Evolutionary conservation across 2,329 filamentous ascomycete genomes (phyloP).

Genomic region (Stagonosporopsis rhizophila): DNA sequence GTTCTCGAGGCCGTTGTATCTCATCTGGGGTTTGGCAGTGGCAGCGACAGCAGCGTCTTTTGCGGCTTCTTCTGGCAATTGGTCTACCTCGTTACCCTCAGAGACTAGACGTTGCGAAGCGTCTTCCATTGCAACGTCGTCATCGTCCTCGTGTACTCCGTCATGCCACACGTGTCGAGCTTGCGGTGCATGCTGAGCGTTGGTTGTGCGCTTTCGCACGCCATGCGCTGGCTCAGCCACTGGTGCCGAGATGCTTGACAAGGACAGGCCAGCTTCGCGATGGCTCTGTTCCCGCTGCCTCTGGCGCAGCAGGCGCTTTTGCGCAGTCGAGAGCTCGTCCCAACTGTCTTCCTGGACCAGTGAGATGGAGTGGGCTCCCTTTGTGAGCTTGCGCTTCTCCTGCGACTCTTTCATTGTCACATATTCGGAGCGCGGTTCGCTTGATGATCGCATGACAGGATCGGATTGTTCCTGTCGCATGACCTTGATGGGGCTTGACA

Average conservation of each 20-base stretch:
- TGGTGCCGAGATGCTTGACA: constrained; percentile 41
- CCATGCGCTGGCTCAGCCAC: not conserved
- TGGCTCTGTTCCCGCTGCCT: constrained; percentile 33
- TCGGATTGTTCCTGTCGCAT: constrained; percentile 29
- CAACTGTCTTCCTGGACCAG: constrained; percentile 39
- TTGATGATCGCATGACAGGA: constrained; percentile 39
- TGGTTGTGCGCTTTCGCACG: not conserved
- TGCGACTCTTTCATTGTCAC: constrained; percentile 56
- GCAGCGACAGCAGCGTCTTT: constrained; percentile 27
- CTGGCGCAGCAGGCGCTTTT: constrained; percentile 29
- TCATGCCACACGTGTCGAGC: constrained; percentile 10
- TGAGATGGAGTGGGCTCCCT: constrained; percentile 20
- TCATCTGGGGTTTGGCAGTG: constrained; percentile 22
- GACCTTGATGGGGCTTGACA: constrained; percentile 51
- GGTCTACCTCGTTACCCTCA: constrained; percentile 27
- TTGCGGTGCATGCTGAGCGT: not conserved
- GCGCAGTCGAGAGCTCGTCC: constrained; percentile 32
- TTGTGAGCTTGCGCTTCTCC: constrained; percentile 43
- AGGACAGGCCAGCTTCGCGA: constrained; percentile 29
- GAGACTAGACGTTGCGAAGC: constrained; percentile 21
- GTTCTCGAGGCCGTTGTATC: constrained; percentile 26
- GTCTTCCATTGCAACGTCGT: constrained; percentile 34
- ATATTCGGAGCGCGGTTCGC: constrained; percentile 54
- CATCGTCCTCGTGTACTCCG: constrained; percentile 25
- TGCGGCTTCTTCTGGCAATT: constrained; percentile 45